Conservation (phyloP, 139 green algal genomes). For the Asterochloris erici region DNA sequence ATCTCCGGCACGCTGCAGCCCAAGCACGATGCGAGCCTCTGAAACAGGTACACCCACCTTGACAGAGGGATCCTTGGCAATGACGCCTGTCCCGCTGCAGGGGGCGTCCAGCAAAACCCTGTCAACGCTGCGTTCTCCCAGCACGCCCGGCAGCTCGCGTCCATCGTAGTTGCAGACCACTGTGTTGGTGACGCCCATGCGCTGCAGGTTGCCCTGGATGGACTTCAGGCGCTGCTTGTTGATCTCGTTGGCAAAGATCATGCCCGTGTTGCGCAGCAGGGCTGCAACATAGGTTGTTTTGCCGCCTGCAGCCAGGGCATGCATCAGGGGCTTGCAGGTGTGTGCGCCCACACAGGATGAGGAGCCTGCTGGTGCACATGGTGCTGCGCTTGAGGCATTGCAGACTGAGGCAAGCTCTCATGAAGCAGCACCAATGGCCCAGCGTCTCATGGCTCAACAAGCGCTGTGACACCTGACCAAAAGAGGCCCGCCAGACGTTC, state of each 20-base stretch:
- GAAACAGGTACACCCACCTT: conserved; percentile 58
- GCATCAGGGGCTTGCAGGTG: no score
- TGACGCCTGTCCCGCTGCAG: conserved; percentile 96
- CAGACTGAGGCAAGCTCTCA: no score
- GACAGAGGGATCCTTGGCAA: conserved; percentile 91
- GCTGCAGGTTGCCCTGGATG: conserved; percentile 89
- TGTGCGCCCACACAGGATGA: no score
- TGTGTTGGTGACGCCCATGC: conserved; percentile 94
- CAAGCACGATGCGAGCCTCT: no score
- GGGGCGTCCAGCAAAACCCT: conserved; percentile 96
- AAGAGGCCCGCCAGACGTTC: no score
- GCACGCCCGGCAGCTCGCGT: conserved; percentile 65
- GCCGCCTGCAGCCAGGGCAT: conserved; percentile 57
- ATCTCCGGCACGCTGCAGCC: no score
- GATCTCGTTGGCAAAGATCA: conserved; percentile 97
- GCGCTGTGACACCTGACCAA: no score
- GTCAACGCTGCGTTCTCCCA: conserved; percentile 83
- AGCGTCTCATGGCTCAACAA: no score
- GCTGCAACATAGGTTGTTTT: conserved; percentile 97
- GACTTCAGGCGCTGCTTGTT: conserved; percentile 89
- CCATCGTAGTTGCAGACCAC: conserved; percentile 97
- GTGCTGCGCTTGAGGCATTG: no score
- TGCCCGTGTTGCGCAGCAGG: conserved; percentile 94
- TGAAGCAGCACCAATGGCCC: no score
- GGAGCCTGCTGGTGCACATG: no score